These are phyloP conservation scores for Apiospora sp. DNA, from an alignment of 2,329 filamentous ascomycete genomes.

Conservation along the genomic window DNA sequence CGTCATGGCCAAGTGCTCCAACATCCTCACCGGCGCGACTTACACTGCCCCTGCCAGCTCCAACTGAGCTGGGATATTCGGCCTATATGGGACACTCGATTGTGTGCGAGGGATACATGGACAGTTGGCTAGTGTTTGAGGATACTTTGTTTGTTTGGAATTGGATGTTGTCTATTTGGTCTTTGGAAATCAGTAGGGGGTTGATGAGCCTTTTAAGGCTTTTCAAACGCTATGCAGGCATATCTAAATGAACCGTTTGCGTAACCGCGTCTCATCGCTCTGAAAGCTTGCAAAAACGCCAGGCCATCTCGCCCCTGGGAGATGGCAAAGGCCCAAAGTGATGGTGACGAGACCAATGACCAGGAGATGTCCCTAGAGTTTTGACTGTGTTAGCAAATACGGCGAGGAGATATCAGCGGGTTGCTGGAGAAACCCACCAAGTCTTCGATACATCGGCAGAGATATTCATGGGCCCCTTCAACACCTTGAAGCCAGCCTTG, in stretches of 20 bases:
- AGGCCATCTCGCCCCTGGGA: conserved; percentile 67
- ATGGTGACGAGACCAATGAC: conserved; percentile 65
- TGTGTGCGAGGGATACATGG: no score
- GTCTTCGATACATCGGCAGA: conserved; percentile 66
- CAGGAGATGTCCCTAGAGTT: conserved; percentile 67
- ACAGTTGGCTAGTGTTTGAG: not conserved
- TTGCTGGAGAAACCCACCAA: conserved; percentile 51
- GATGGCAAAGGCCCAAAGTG: conserved; percentile 68
- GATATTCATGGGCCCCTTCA: conserved; percentile 61
- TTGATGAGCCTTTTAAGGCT: conserved; percentile 39
- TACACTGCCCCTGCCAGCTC: not conserved
- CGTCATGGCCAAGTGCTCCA: conserved; percentile 13
- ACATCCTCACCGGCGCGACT: conserved; percentile 11
- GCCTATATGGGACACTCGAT: not conserved
- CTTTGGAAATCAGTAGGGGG: not conserved
- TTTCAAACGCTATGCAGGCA: conserved; percentile 65
- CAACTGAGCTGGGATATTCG: not conserved
- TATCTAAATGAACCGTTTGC: conserved; percentile 66
- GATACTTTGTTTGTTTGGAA: not conserved
- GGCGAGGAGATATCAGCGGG: not conserved
- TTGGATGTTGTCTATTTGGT: conserved; percentile 7
- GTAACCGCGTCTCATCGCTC: conserved; percentile 67
- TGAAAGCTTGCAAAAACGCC: conserved; percentile 67
- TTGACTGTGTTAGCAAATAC: conserved; percentile 16
- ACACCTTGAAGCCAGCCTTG: conserved; percentile 54